Evolutionary conservation across 805 yeast genomes (phyloP), one percentile per base, ranked within the genome.

Genomic region (Cyberlindnera amylophila): DNA sequence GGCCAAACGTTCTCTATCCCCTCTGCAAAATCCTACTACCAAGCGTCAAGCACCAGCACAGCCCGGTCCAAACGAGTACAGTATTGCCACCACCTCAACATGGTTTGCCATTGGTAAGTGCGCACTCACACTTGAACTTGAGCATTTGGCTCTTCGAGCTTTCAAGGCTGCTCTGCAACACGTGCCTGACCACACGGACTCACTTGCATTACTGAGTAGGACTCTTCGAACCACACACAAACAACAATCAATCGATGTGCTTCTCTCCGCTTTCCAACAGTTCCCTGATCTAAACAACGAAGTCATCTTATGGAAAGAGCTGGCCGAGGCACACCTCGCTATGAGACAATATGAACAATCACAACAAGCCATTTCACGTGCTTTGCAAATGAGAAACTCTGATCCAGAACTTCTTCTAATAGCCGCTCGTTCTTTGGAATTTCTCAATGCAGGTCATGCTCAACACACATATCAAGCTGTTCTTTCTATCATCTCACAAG

Each of bases 291-390:
- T 77, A 17, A 56, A 65, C 24, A 64, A 64, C 36, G 71, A 70
- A 37, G 49, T 71, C 0, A 47, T 52, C 6, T 50, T 78, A 4
- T 72, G 75, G 66, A 69, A 65, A 38, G 82, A 76, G 52, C 61
- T 78, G 39, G 70, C 78, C 0, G 77, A 74, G 45, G 71, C 79
- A 41, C 77, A 78, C 50, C 52, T 74, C 12, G 55, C 68, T 11
- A 49, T 72, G 8, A 72, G 74, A 28, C 66, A 74, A 44, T 65
- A 63, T 34, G 79, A 75, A 32, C 77, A 74, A 45, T 79, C 83
- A 0, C 79, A 75, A 50, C 69, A 65, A 37, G 63, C 74, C 2
- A 63, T 73, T 15, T 71, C 67, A 41, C 63, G 71, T 36, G 74
- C 74, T 3, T 51, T 74, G 5, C 64, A 59, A 30, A 46, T 68